Evolutionary conservation across 768 basidiomycete species (phyloP), one percentile per base, ranked within the genome.

Genomic region (Boletellus ananiceps): DNA sequence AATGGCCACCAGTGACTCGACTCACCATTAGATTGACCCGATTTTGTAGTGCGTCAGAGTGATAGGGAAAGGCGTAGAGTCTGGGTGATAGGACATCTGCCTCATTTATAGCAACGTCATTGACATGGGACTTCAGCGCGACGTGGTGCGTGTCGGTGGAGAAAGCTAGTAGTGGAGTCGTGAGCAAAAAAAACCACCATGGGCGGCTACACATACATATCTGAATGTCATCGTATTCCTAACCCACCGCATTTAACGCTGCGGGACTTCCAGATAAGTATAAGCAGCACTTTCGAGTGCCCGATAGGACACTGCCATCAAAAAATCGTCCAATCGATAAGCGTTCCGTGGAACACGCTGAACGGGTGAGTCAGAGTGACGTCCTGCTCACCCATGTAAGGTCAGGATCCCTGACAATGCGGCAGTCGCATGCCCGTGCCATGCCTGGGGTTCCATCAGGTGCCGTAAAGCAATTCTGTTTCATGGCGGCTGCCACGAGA

Each of bases 51-150:
- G 40, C 27, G 45, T 50, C 42, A 19, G 42, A 50, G 46, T 33
- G 37, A 35, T 36, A 27, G 23, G 11, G 12, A 36, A 42, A 38
- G 52, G 25, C 29, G 43, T 23, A 43, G 19, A 39, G 33, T 11
- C 49, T 57, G 51, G n/a, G n/a, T 19, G 27, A 16, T 29, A 19
- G 19, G 37, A 37, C 19, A 9, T n/a, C 3, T 19, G 12, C 41
- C 21, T 41, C 39, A 55, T 62, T 63, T 63, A 63, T 63, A 59
- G 23, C 37, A 47, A 12, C 31, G 25, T 35, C 32, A 27, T 36
- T 33, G 40, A 16, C 19, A n/a, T 5, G 44, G 11, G 40, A 23
- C 31, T 14, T 32, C 35, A 12, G 34, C 29, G 32, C 18, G 47
- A 31, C 40, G 25, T 16, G 27, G 13, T 43, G 29, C 25, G 25